phyloP scores from a whole-genome alignment of 768 basidiomycete genomes.

The Pleurotus salmoneostramineus region DNA sequence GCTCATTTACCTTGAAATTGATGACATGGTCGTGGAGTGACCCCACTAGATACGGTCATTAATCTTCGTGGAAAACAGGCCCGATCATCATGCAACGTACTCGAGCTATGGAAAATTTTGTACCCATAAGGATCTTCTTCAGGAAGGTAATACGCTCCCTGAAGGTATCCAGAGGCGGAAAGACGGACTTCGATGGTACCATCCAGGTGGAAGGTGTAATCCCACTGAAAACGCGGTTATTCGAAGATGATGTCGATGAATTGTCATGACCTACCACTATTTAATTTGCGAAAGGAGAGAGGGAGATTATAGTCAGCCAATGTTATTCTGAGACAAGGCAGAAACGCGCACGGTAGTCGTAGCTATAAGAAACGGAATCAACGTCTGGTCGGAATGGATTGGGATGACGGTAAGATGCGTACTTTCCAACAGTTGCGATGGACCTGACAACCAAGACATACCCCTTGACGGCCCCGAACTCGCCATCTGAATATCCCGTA shows the following conservation, averaged over 20 bases:
- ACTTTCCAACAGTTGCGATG: conserved; percentile 64
- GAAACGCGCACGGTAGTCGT: conserved; percentile 47
- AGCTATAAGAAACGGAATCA: conserved; percentile 24
- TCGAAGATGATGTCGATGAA: neutral
- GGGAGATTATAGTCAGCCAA: no score
- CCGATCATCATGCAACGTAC: conserved; percentile 26
- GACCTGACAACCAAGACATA: conserved; percentile 55
- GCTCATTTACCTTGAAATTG: conserved; percentile 43
- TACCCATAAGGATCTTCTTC: conserved; percentile 49
- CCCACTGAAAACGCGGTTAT: conserved; percentile 42
- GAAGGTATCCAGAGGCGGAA: conserved; percentile 67
- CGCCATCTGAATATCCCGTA: conserved; percentile 46
- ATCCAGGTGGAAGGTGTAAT: conserved; percentile 63
- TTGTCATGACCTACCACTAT: neutral
- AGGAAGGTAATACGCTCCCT: conserved; percentile 56
- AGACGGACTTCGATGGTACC: conserved; percentile 64
- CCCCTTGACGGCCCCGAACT: conserved; percentile 59
- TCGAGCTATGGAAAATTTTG: conserved; percentile 49
- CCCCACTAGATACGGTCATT: conserved; percentile 40
- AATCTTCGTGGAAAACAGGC: neutral
- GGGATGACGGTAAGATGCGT: conserved; percentile 19
- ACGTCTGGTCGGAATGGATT: neutral
- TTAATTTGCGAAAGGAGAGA: no score
- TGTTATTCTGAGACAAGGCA: neutral
- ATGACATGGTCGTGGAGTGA: conserved; percentile 67